Percentiles rank a stretch among this genome's conserved stretches.
phyloP scores from a whole-genome alignment of 1,139 yeast genomes.

The Saccharomyces hybrid region DNA sequence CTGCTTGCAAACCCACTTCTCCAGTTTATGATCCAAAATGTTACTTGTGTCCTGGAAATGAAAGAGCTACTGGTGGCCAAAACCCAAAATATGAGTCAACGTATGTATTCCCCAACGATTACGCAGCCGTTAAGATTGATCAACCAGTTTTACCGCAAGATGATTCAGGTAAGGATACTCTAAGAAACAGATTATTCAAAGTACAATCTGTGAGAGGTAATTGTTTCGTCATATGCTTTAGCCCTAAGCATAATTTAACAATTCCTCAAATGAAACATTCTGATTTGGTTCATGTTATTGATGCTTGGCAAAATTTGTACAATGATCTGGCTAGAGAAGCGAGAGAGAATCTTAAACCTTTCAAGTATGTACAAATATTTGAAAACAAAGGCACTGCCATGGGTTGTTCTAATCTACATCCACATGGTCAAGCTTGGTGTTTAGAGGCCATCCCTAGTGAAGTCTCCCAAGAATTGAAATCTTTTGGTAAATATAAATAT shows the following conservation, averaged over 20 bases:
- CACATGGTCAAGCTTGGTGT: conserved; percentile 79
- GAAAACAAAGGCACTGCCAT: conserved; percentile 74
- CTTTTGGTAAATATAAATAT: conserved; percentile 43
- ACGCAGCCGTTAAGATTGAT: conserved; percentile 56
- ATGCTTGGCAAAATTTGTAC: conserved; percentile 55
- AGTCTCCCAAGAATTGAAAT: conserved; percentile 51
- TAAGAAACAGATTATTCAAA: conserved; percentile 42
- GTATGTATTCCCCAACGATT: conserved; percentile 59
- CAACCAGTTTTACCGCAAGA: conserved; percentile 41
- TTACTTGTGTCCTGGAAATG: conserved; percentile 68
- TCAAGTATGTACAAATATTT: conserved; percentile 60
- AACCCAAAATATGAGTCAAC: conserved; percentile 57
- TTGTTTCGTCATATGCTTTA: conserved; percentile 66
- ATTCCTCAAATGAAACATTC: conserved; percentile 50
- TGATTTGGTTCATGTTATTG: conserved; percentile 44
- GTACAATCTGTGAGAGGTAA: conserved; percentile 60
- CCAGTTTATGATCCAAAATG: conserved; percentile 60
- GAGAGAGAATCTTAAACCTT: conserved; percentile 38
- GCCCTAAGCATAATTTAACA: conserved; percentile 64
- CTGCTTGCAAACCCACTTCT: conserved; percentile 36
- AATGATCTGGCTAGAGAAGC: conserved; percentile 37
- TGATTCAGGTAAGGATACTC: conserved; percentile 18
- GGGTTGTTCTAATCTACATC: conserved; percentile 82
- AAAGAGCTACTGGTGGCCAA: conserved; percentile 52
- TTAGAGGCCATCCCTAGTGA: conserved; percentile 61